phyloP scores from a whole-genome alignment of 768 basidiomycete genomes.

The Amanita polypyramis region DNA sequence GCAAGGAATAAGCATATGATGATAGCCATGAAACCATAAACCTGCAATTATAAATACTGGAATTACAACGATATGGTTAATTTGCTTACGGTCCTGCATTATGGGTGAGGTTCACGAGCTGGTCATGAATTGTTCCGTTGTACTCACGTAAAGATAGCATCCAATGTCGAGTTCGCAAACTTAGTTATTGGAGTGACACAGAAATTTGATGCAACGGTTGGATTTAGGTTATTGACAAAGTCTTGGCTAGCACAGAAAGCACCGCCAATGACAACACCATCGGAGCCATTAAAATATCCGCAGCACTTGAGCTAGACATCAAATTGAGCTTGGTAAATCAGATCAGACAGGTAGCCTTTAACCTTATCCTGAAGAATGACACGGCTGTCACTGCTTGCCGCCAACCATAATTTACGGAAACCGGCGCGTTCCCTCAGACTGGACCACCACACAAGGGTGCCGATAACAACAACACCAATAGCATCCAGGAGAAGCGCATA shows the following conservation, averaged over 20 bases:
- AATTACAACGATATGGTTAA: conserved; percentile 4
- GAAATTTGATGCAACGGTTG: conserved; percentile 35
- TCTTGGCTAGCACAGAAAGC: conserved; percentile 40
- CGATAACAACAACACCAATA: conserved; percentile 49
- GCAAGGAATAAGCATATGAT: conserved; percentile 67
- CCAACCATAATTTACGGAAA: conserved; percentile 49
- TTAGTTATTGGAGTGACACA: conserved; percentile 65
- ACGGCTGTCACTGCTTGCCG: conserved; percentile 33
- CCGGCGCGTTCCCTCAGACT: conserved; percentile 64
- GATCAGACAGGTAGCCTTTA: conserved; percentile 12
- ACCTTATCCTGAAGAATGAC: conserved; percentile 68
- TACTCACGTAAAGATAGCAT: conserved; percentile 77
- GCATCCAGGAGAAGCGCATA: conserved; percentile 60
- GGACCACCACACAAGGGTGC: conserved; percentile 73
- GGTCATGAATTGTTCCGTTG: neutral
- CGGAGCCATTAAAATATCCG: conserved; percentile 69
- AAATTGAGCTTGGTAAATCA: neutral
- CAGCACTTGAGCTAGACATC: conserved; percentile 65
- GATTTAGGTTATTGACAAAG: conserved; percentile 30
- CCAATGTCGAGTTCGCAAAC: conserved; percentile 63
- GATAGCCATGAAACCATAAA: conserved; percentile 81
- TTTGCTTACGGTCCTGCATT: conserved; percentile 31
- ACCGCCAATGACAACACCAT: conserved; percentile 50
- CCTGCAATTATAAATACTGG: conserved; percentile 19
- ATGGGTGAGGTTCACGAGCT: neutral